phyloP scores from a whole-genome alignment of 441 rosid species.

The Croton setiger region DNA sequence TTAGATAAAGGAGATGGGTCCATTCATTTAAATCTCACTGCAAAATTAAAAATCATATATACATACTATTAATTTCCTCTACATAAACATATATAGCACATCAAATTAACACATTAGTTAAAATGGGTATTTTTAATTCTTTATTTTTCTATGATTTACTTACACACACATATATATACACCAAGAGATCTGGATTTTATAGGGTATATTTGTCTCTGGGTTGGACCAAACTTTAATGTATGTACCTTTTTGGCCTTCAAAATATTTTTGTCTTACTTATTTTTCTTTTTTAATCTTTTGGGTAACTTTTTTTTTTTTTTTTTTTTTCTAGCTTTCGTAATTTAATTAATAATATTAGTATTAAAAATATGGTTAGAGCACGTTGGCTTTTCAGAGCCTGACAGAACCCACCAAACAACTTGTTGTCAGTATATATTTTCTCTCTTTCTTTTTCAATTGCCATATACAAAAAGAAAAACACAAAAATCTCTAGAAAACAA shows the following conservation, averaged over 20 bases:
- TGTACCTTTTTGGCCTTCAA: conserved; percentile 30
- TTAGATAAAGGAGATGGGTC: conserved; percentile 14
- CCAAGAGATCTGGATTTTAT: not conserved
- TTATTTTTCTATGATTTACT: no score
- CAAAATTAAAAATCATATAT: not conserved
- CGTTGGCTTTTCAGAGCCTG: conserved; percentile 46
- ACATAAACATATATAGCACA: not conserved
- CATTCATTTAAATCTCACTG: conserved; percentile 19
- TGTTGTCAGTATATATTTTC: conserved; percentile 16
- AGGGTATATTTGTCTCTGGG: conserved; percentile 36
- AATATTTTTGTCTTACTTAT: conserved; percentile 37
- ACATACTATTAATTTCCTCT: not conserved
- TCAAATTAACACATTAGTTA: conserved; percentile 4
- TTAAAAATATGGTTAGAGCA: conserved; percentile 12
- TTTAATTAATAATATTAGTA: conserved; percentile 21
- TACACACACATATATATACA: not conserved
- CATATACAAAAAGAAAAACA: conserved; percentile 16
- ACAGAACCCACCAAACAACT: conserved; percentile 31
- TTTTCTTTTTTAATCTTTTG: not conserved
- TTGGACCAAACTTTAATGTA: conserved; percentile 24
- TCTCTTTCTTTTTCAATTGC: not conserved
- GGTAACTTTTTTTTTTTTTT: conserved; percentile 7
- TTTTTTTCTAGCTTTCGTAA: conserved; percentile 12
- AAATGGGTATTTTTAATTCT: not conserved
- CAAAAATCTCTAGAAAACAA: conserved; percentile 29